Evolutionary conservation across 257 asterid species (phyloP).

Genomic region (Voacanga thouarsii): DNA sequence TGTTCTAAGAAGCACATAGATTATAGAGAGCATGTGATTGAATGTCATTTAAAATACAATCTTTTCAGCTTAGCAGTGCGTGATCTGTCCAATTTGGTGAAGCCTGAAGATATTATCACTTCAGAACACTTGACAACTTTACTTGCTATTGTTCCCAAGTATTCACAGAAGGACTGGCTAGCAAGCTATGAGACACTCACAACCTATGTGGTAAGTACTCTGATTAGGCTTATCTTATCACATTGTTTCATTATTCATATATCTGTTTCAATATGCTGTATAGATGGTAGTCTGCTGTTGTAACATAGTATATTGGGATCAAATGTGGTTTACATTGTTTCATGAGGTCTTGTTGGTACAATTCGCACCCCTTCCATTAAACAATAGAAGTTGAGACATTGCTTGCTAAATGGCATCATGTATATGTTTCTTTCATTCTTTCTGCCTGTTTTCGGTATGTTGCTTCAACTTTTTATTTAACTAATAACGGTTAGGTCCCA

Average conservation of each 20-base stretch:
- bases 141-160: constrained; percentile 69
- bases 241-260: not conserved
- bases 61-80: constrained; percentile 83
- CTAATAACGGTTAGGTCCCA: constrained; percentile 55
- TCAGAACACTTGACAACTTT: constrained; percentile 83
- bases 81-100: constrained; percentile 82
- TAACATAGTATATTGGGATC: not conserved
- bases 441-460: not conserved
- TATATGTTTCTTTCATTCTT: not conserved
- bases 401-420: not conserved
- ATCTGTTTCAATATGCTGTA: not conserved
- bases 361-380: not conserved
- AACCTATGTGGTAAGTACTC: constrained; percentile 63
- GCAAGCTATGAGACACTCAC: constrained; percentile 84
- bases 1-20: not conserved
- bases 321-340: not conserved
- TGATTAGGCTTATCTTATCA: not conserved
- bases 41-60: constrained; percentile 11
- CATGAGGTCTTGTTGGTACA: not conserved
- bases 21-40: not conserved
- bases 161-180: constrained; percentile 92
- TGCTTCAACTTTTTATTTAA: not conserved
- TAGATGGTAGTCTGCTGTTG: not conserved
- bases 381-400: not conserved
- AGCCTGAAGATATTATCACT: constrained; percentile 62